Percentiles rank a stretch among this genome's conserved stretches.
Conservation (phyloP, 1,284 basidiomycete genomes). For the Puccinia polysora region DNA sequence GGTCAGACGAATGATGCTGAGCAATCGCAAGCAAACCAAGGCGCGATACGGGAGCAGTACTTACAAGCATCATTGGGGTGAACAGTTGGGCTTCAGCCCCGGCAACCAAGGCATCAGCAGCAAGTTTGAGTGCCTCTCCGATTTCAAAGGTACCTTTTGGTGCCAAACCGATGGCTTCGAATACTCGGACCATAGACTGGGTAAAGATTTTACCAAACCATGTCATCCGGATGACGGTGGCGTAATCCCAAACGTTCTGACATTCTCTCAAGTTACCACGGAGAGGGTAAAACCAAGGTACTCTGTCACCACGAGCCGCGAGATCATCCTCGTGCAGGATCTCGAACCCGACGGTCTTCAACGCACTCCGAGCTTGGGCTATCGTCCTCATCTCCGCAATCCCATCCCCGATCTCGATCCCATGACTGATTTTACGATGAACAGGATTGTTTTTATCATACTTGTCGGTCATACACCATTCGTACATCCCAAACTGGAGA, state of each 20-base stretch:
- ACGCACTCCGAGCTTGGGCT: conserved; percentile 67
- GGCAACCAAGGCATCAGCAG: conserved; percentile 73
- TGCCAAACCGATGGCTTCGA: conserved; percentile 74
- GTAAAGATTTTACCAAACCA: conserved; percentile 79
- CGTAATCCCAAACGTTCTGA: conserved; percentile 83
- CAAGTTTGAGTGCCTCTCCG: conserved; percentile 80
- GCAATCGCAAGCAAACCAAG: background rate
- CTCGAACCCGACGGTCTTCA: conserved; percentile 80
- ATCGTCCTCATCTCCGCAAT: conserved; percentile 95
- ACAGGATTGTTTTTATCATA: conserved; percentile 82
- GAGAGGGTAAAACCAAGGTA: conserved; percentile 94
- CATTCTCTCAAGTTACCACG: conserved; percentile 87
- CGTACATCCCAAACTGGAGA: conserved; percentile 85
- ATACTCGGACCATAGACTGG: conserved; percentile 69
- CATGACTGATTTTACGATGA: conserved; percentile 89
- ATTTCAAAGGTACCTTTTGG: conserved; percentile 92
- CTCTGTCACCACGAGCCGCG: conserved; percentile 62
- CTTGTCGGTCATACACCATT: conserved; percentile 96
- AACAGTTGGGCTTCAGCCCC: conserved; percentile 63
- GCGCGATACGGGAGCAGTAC: background rate
- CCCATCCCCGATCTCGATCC: conserved; percentile 71
- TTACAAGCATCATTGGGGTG: conserved; percentile 42
- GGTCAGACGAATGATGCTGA: background rate
- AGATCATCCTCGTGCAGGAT: conserved; percentile 90
- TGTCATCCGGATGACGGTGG: conserved; percentile 64